Evolutionary conservation across 345 rosid species (phyloP).

Genomic region (Eucalyptus polyanthemos): DNA sequence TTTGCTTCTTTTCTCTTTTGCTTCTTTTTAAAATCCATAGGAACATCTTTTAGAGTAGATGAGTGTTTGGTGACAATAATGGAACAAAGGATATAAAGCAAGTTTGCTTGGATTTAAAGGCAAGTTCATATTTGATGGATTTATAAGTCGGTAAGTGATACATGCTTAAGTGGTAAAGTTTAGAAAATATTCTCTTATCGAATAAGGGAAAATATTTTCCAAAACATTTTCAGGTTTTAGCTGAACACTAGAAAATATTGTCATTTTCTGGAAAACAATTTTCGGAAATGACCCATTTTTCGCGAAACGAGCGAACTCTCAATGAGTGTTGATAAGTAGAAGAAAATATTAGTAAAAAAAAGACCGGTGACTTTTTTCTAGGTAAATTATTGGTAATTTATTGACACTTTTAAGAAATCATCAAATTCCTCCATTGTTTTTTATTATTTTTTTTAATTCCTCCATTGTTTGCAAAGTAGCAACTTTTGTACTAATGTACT

Average conservation of each 20-base stretch:
- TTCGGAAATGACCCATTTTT: accelerated
- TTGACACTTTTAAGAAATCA: neutral
- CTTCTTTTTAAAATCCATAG: too few relatives aligned
- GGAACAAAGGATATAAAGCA: accelerated
- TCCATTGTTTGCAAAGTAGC: neutral
- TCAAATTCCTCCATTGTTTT: neutral
- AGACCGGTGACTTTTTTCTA: neutral
- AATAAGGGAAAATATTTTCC: accelerated
- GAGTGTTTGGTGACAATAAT: too few relatives aligned
- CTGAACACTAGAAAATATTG: accelerated
- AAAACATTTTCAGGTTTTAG: accelerated
- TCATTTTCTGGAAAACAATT: accelerated
- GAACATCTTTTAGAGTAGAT: too few relatives aligned
- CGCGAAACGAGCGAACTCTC: accelerated
- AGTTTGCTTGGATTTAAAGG: too few relatives aligned
- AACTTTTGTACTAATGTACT: neutral
- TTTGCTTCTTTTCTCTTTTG: too few relatives aligned
- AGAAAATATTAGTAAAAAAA: neutral
- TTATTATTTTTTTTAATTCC: neutral
- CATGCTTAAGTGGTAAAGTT: accelerated
- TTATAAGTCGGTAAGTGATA: too few relatives aligned
- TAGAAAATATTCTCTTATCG: accelerated
- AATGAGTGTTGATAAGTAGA: neutral
- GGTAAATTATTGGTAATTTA: neutral
- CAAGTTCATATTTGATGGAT: too few relatives aligned